Evolutionary conservation across 2,329 filamentous ascomycete species (phyloP).

Genomic region (Cyanodermella asteris): DNA sequence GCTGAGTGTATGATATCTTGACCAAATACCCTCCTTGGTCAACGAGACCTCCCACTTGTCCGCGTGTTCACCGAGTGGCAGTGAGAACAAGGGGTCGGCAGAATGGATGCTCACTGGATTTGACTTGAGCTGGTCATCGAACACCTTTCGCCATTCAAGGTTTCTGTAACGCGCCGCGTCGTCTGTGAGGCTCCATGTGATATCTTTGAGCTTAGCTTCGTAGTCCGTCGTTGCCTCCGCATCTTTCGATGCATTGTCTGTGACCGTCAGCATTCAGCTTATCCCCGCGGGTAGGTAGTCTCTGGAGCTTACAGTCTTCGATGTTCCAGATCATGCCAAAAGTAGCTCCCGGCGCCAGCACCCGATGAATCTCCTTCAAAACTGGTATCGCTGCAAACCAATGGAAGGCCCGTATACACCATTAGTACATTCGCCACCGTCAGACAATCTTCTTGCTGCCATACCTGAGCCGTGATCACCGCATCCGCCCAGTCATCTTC

Average conservation of each 20-base stretch:
- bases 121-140: constrained; percentile 34
- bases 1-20: constrained; percentile 42
- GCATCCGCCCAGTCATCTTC: constrained; percentile 39
- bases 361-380: constrained; percentile 43
- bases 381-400: constrained; percentile 27
- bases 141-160: constrained; percentile 39
- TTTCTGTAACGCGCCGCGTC: constrained; percentile 44
- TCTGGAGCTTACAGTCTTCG: constrained; percentile 37
- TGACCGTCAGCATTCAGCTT: background rate
- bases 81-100: constrained; percentile 33
- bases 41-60: constrained; percentile 38
- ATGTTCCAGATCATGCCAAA: constrained; percentile 54
- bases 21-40: constrained; percentile 37
- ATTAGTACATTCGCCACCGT: background rate
- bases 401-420: constrained; percentile 18
- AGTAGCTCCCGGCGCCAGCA: constrained; percentile 36
- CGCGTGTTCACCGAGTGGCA: constrained; percentile 36
- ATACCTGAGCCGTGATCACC: constrained; percentile 45
- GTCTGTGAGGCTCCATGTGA: constrained; percentile 34
- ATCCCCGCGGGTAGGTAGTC: background rate
- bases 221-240: constrained; percentile 36
- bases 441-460: constrained; percentile 8
- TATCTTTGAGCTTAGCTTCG: constrained; percentile 39
- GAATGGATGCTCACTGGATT: constrained; percentile 24
- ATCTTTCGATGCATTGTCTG: constrained; percentile 40